Evolutionary conservation across 371 early-diverging fungal species (phyloP).

Genomic region (Rhizopus sp.): DNA sequence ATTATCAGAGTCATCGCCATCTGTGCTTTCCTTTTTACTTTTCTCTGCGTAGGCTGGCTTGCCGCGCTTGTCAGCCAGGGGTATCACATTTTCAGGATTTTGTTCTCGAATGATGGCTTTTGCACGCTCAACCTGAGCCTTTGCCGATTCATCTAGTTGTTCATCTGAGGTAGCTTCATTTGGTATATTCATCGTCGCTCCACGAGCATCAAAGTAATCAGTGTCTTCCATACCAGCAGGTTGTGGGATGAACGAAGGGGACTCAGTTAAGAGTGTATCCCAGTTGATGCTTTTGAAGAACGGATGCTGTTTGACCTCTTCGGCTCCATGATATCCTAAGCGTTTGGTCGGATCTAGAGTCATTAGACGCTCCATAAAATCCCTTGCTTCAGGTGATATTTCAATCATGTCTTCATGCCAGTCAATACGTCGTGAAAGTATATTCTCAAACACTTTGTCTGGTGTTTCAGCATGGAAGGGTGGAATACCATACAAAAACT

Average conservation of each 20-base stretch:
- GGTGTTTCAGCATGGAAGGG: conserved; percentile 87
- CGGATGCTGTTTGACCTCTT: conserved; percentile 68
- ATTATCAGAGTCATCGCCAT: conserved; percentile 23
- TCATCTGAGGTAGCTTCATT: conserved; percentile 7
- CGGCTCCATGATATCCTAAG: conserved; percentile 71
- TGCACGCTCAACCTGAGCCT: conserved; percentile 41
- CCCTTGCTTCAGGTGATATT: conserved; percentile 80
- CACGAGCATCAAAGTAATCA: conserved; percentile 92
- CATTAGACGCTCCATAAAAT: conserved; percentile 86
- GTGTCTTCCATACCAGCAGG: conserved; percentile 82
- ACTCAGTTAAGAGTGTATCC: conserved; percentile 66
- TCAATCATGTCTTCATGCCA: conserved; percentile 71
- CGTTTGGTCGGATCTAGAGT: conserved; percentile 72
- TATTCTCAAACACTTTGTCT: conserved; percentile 85
- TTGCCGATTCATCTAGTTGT: conserved; percentile 23
- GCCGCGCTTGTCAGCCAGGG: conserved; percentile 1
- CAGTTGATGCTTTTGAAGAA: conserved; percentile 70
- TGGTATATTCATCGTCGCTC: conserved; percentile 65
- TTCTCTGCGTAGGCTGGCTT: not conserved
- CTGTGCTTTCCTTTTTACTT: not conserved
- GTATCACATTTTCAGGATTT: conserved; percentile 34
- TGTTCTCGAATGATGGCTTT: conserved; percentile 47
- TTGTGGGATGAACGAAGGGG: conserved; percentile 87
- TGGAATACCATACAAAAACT: conserved; percentile 85
- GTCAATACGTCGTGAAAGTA: conserved; percentile 72